Evolutionary conservation across 768 basidiomycete genomes (phyloP).

Genomic region (Cantharellus cinnabarinus): DNA sequence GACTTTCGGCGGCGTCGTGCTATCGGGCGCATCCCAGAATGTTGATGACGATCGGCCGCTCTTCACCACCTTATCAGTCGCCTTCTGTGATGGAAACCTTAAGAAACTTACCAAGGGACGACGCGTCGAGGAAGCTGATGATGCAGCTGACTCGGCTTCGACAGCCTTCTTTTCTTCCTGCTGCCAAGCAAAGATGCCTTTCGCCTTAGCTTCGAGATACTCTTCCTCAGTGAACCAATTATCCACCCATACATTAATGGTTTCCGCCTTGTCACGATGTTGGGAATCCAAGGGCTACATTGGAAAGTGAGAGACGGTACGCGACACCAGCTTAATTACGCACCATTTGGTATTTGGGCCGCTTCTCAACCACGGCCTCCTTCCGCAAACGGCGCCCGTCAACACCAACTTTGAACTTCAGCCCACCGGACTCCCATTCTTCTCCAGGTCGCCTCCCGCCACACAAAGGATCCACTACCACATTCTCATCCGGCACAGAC

Average conservation of each 20-base stretch:
- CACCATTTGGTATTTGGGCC: neutral
- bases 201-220: neutral
- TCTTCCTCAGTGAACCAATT: constrained; percentile 1
- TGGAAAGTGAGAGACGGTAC: neutral
- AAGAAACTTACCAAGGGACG: neutral
- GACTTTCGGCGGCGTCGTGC: neutral
- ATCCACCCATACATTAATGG: neutral
- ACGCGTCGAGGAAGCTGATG: neutral
- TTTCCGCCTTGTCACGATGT: neutral
- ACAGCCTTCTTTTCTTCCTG: neutral
- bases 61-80: too few relatives aligned
- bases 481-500: neutral
- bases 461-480: neutral
- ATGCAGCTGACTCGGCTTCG: neutral
- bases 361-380: neutral
- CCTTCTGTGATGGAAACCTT: too few relatives aligned
- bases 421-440: neutral
- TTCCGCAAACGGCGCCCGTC: neutral
- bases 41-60: neutral
- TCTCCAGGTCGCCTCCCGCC: neutral
- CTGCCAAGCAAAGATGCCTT: neutral
- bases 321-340: neutral
- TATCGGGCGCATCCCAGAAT: neutral
- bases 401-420: constrained; percentile 1
- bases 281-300: neutral